Base-by-base conservation (phyloP, 2,329 filamentous ascomycete species). In the Hymenotorrendiella dingleyae region DNA sequence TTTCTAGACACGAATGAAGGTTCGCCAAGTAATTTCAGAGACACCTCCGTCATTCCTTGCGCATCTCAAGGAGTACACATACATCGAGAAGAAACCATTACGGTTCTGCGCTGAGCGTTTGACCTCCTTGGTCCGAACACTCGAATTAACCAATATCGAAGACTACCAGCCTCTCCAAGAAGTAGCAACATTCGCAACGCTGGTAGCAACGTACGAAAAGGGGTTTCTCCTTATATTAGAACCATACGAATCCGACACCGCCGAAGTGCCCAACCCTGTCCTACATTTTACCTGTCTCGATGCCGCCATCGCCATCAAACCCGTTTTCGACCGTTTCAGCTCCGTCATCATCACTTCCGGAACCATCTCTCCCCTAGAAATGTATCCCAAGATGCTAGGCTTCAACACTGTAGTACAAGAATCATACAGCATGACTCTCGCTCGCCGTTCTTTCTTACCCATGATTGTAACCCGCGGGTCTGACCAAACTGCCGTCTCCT, bases 301-400 rank as follows among this genome's bases (percentile, higher is more conserved):
- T 64, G 93, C 93, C 4, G 93, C 94, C 0, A 98, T 98, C 53
- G 93, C 94, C 30, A 98, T 98, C 59, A 94, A 93, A 50, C 93
- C 93, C 0, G 91, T 98, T 4, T 96, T 98, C 59, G 91, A 98
- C 46, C 83, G 93, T 39, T 98, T 98, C 64, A 90, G 87, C 64
- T 97, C 93, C 1, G 93, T 98, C 52, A 94, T 98, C 60, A 97
- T 98, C 62, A 98, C 93, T 0, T 97, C 93, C 0, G 93, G 93
- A 50, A 98, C 93, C 2, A 88, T 98, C 48, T 97, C 93, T 1
- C 93, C 93, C 0, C 68, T 98, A 3, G 94, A 98, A 62, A 98
- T 98, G 85, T 98, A 98, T 59, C 94, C 93, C 0, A 96, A 95
- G 60, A 98, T 98, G 90, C 80, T 98, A 20, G 85, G 88, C 40